Evolutionary conservation across 805 yeast species (phyloP).

Genomic region (Naumovozyma dairenensis): DNA sequence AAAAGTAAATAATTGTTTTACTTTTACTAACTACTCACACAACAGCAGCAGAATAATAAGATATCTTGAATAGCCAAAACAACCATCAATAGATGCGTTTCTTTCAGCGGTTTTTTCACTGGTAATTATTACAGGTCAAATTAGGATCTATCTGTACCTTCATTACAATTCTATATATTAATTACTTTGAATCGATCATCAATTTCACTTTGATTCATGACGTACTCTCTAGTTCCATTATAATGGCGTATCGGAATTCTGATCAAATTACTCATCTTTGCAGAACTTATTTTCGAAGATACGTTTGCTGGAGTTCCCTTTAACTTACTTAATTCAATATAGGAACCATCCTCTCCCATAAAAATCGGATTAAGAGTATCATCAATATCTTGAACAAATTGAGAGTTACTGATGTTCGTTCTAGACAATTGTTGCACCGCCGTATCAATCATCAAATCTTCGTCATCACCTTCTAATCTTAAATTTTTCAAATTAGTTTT

Average conservation of each 20-base stretch:
- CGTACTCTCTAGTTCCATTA: slow-evolving; percentile 61
- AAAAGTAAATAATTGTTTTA: no score
- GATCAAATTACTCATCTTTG: slow-evolving; percentile 22
- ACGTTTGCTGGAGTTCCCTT: slow-evolving; percentile 12
- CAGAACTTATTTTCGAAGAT: slow-evolving; percentile 26
- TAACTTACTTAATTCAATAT: slow-evolving; percentile 11
- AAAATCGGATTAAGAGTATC: slow-evolving; percentile 4
- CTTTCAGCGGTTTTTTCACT: no score
- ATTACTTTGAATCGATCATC: slow-evolving; percentile 62
- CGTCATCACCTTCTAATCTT: slow-evolving; percentile 30
- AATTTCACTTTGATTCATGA: slow-evolving; percentile 53
- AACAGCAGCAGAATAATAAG: no score
- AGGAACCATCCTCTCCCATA: slow-evolving; percentile 24
- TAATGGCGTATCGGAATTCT: slow-evolving; percentile 39
- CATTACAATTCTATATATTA: slow-evolving; percentile 9
- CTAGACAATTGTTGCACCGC: slow-evolving; percentile 1
- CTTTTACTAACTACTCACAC: no score
- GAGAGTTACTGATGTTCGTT: no score
- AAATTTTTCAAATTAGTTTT: slow-evolving; percentile 42
- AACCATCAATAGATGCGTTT: no score
- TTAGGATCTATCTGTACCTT: no score
- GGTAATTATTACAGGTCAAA: no score
- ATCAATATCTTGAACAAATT: background rate
- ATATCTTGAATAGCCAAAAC: no score
- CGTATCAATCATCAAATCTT: slow-evolving; percentile 6